Evolutionary conservation across 371 early-diverging fungal genomes (phyloP), one percentile per base, ranked within the genome.

Genomic region (Parasitella parasitica): DNA sequence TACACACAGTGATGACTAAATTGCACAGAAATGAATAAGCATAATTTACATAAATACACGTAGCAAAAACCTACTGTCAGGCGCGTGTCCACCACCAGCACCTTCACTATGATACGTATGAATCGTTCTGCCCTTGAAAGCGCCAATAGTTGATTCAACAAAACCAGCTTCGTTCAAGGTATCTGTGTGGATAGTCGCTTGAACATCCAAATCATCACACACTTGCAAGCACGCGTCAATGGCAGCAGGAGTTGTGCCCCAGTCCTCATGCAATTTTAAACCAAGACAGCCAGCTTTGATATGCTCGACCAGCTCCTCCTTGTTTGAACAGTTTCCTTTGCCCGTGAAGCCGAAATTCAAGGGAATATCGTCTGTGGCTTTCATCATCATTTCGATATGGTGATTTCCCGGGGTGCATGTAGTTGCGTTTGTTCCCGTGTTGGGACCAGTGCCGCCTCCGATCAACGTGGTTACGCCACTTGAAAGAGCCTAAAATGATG

Each of bases 51-150:
- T 3, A 34, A 8, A 34, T 9, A 2, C 0, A 6, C 1, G 18
- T 16, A 1, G 15, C 11, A 9, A 15, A 43, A 38, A 69, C 80
- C 70, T 80, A 80, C 80, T 92, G 66, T 93, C 93, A 6, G 93
- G 93, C 16, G 92, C 93, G 57, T 96, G 95, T n/a, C 96, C 97
- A 59, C 97, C 96, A 26, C 97, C 97, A 2, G 97, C 97, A 46
- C 97, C 97, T 73, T 97, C 97, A 11, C 92, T 87, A 70, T 97
- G 96, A 72, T 95, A 97, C 0, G 95, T 92, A 66, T 95, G 96
- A 57, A 97, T 94, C 4, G 95, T 92, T 54, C 97, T 86, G 26
- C 86, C 88, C 36, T 90, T 91, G 67, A 97, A 92, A 0, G 96
- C 96, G 0, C 73, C 89, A 26, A 97, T 75, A 6, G 97, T 89